Evolutionary conservation across 352 stramenopile genomes (phyloP).

Genomic region (Phytophthora litchii): DNA sequence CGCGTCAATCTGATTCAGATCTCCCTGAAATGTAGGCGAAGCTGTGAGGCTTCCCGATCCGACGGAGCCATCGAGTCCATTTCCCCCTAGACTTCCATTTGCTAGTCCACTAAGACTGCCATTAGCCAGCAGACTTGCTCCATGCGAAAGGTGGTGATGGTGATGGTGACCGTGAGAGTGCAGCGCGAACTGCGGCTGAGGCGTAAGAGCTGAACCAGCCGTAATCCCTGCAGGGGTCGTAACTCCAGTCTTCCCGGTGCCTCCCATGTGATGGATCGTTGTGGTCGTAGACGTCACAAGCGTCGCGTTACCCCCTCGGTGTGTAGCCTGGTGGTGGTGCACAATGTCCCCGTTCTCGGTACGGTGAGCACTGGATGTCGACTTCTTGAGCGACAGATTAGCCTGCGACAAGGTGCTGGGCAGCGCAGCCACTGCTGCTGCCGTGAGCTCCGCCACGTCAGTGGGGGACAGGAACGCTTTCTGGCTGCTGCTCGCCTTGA

Average conservation of each 20-base stretch:
- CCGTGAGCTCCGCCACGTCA: constrained; percentile 79
- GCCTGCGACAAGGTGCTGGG: constrained; percentile 67
- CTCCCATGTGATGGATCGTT: constrained; percentile 70
- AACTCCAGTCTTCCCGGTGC: constrained; percentile 22
- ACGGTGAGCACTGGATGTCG: constrained; percentile 54
- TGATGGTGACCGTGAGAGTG: constrained; percentile 56
- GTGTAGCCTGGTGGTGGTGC: constrained; percentile 78
- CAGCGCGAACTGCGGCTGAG: constrained; percentile 57
- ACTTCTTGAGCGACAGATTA: constrained; percentile 54
- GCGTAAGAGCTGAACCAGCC: constrained; percentile 20
- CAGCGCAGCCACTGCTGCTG: constrained; percentile 69
- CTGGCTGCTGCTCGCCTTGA: constrained; percentile 46
- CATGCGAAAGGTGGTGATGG: constrained; percentile 57
- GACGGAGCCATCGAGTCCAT: constrained; percentile 41
- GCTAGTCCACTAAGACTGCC: constrained; percentile 49
- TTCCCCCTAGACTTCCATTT: constrained; percentile 22
- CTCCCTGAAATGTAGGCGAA: constrained; percentile 74
- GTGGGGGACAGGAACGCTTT: constrained; percentile 79
- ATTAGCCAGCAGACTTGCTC: constrained; percentile 51
- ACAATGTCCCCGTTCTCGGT: constrained; percentile 80
- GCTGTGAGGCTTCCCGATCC: constrained; percentile 38
- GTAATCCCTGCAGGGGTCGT: constrained; percentile 1
- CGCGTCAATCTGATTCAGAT: constrained; percentile 83
- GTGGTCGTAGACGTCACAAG: constrained; percentile 81
- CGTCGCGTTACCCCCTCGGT: constrained; percentile 70